Evolutionary conservation across 257 asterid genomes (phyloP).

Genomic region (Echites panduratus): DNA sequence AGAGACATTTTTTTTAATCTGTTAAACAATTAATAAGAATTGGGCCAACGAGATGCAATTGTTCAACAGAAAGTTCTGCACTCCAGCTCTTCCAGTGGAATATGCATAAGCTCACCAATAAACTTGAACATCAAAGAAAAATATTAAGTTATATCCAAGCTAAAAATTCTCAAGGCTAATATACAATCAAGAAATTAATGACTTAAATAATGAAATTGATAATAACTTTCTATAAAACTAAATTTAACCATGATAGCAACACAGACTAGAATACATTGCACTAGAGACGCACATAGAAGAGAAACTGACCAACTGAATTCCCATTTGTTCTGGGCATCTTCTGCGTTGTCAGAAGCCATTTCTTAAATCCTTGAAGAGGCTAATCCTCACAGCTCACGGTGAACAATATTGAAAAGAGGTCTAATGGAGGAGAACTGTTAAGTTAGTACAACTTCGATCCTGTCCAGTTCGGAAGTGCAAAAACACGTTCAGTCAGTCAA

Average conservation of each 20-base stretch:
- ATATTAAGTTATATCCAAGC: background rate
- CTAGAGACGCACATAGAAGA: slow-evolving; percentile 3
- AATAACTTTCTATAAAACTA: background rate
- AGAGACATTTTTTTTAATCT: slow-evolving; percentile 1
- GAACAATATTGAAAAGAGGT: background rate
- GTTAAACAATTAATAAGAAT: background rate
- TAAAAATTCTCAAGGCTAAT: background rate
- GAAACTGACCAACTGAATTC: slow-evolving; percentile 57
- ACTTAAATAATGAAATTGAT: background rate
- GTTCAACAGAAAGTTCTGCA: background rate
- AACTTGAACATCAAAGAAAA: background rate
- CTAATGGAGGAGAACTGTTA: background rate
- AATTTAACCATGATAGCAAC: background rate
- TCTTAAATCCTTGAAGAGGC: background rate
- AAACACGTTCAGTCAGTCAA: background rate
- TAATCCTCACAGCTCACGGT: slow-evolving; percentile 3
- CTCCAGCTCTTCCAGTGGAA: background rate
- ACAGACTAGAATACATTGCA: background rate
- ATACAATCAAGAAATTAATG: background rate
- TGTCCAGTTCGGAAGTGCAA: background rate
- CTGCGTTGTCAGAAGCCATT: slow-evolving; percentile 8
- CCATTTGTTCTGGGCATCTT: slow-evolving; percentile 40
- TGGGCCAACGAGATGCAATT: background rate
- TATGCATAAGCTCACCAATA: background rate
- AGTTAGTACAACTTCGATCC: background rate